Percentiles rank a stretch among this genome's conserved stretches.
Evolutionary conservation across 2,329 filamentous ascomycete species (phyloP).

Genomic region (Aspergillus pseudotamarii): DNA sequence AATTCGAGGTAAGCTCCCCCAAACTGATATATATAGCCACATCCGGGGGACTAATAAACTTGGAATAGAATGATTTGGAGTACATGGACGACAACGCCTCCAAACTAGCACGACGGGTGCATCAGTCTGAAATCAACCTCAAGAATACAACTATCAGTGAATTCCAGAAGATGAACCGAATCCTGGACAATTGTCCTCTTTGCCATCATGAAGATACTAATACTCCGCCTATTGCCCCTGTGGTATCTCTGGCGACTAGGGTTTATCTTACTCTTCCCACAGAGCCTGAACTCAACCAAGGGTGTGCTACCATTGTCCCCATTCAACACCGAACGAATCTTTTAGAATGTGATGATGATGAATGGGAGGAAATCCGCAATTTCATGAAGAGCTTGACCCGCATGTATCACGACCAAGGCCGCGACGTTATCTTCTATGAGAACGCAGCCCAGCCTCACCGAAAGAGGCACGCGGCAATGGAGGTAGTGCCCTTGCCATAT

Average conservation of each 20-base stretch:
- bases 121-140: constrained; percentile 84
- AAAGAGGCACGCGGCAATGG: constrained; percentile 81
- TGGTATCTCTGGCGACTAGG: constrained; percentile 82
- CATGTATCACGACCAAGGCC: constrained; percentile 91
- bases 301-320: constrained; percentile 85
- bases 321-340: constrained; percentile 85
- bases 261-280: constrained; percentile 88
- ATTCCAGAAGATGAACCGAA: constrained; percentile 84
- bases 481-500: constrained; percentile 84
- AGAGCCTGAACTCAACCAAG: constrained; percentile 80
- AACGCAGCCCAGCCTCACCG: constrained; percentile 83
- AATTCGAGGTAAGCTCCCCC: constrained; percentile 67
- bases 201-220: constrained; percentile 88
- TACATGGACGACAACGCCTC: constrained; percentile 97
- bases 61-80: constrained; percentile 72
- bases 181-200: constrained; percentile 83
- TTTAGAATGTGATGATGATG: constrained; percentile 97
- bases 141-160: constrained; percentile 85
- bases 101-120: constrained; percentile 82
- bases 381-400: constrained; percentile 97
- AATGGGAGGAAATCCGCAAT: constrained; percentile 98
- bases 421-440: constrained; percentile 95
- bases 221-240: constrained; percentile 76
- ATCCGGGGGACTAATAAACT: constrained; percentile 17
- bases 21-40: constrained; percentile 4